A percentile compares a stretch with the other conserved stretches of the same genome.
Conservation (phyloP, 2,329 filamentous ascomycete genomes). For the Alternaria triticimaculans region DNA sequence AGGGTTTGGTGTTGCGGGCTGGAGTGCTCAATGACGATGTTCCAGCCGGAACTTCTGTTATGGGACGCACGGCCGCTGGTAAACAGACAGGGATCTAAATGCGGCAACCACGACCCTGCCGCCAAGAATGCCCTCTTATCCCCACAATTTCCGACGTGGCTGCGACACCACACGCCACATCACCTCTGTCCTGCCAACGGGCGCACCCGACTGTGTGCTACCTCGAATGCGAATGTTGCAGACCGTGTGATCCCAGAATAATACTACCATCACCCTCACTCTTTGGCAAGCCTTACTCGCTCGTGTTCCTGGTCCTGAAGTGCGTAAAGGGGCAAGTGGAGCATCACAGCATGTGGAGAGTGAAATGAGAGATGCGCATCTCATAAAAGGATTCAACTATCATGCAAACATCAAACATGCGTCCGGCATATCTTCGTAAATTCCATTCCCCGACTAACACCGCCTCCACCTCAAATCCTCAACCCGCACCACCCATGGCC, state of each 20-base stretch:
- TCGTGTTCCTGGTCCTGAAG: background rate
- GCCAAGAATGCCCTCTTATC: conserved; percentile 10
- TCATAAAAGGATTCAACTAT: conserved; percentile 13
- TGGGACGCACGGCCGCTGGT: conserved; percentile 26
- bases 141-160: conserved; percentile 11
- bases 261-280: background rate
- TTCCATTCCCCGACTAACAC: background rate
- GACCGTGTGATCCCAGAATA: background rate
- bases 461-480: conserved; percentile 12
- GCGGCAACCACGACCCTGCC: conserved; percentile 29
- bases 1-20: conserved; percentile 17
- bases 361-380: conserved; percentile 14
- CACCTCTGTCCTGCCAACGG: background rate
- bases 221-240: background rate
- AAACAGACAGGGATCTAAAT: conserved; percentile 39
- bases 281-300: background rate
- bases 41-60: conserved; percentile 22
- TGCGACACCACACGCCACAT: conserved; percentile 2
- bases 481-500: conserved; percentile 7
- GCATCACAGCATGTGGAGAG: background rate
- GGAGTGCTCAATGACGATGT: conserved; percentile 35
- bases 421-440: background rate
- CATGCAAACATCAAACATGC: conserved; percentile 6
- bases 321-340: background rate
- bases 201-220: background rate